Conservation (phyloP, 148 eudicot genomes). For the Camellia lanceoleosa region DNA sequence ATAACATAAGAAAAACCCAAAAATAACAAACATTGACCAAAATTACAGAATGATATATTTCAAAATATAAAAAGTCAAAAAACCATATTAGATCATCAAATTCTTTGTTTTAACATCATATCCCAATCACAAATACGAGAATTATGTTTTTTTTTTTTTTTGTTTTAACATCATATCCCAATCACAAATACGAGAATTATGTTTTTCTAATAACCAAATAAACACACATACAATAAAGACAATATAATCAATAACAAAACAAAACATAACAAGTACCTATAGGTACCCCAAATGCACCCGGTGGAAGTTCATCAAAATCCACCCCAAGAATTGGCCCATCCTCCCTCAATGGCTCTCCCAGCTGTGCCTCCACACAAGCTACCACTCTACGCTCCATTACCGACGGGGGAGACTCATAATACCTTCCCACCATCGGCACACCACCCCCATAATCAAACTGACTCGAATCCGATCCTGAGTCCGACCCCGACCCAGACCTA, state of each 20-base stretch:
- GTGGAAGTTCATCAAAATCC: conserved; percentile 49
- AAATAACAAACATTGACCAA: conserved; percentile 1
- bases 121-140: not conserved
- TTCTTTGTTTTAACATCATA: not conserved
- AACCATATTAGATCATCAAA: not conserved
- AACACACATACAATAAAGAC: conserved; percentile 1
- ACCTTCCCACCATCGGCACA: conserved; percentile 30
- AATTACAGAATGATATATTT: not conserved
- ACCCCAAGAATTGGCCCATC: conserved; percentile 54
- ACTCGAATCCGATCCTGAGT: conserved; percentile 35
- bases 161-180: not conserved
- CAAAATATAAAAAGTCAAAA: not conserved
- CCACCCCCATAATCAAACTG: conserved; percentile 27
- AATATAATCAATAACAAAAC: not conserved
- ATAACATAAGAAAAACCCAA: not conserved
- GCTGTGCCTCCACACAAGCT: conserved; percentile 54
- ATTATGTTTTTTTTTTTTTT: not conserved
- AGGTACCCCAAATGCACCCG: conserved; percentile 46
- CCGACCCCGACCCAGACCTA: conserved; percentile 33
- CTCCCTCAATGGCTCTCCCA: conserved; percentile 46
- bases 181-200: not conserved
- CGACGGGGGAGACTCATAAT: conserved; percentile 31
- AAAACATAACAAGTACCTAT: conserved; percentile 29
- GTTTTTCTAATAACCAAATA: not conserved
- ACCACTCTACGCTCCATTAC: conserved; percentile 31